phyloP scores from a whole-genome alignment of 176 grass and related monocot genomes.

The Carex parvula region DNA sequence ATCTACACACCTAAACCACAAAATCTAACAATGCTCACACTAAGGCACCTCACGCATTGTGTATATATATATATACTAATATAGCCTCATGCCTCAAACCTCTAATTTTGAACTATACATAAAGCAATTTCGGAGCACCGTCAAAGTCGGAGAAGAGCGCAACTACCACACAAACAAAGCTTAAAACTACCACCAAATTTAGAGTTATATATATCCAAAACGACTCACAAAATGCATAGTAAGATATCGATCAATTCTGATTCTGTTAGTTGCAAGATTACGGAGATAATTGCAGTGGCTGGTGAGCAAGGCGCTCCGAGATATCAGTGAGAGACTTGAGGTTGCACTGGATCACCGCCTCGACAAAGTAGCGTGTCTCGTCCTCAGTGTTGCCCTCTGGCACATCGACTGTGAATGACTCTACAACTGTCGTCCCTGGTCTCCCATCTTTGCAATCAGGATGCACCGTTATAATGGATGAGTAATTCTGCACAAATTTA shows the following conservation, averaged over 20 bases:
- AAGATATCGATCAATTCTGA: not conserved
- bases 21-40: slow-evolving; percentile 6
- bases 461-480: slow-evolving; percentile 74
- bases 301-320: slow-evolving; percentile 42
- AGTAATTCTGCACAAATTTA: slow-evolving; percentile 66
- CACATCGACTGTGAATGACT: slow-evolving; percentile 80
- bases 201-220: not conserved
- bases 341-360: slow-evolving; percentile 93
- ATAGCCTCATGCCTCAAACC: not conserved
- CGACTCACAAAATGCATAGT: not conserved
- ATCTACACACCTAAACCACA: not conserved
- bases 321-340: slow-evolving; percentile 80
- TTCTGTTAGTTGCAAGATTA: slow-evolving; percentile 11
- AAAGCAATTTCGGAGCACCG: not conserved
- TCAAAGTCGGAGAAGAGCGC: not conserved
- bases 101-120: slow-evolving; percentile 1
- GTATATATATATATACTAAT: slow-evolving; percentile 1
- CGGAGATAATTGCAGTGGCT: not conserved
- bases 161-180: not conserved
- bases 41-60: not conserved
- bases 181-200: not conserved
- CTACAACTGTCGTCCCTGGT: slow-evolving; percentile 66
- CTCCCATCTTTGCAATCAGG: slow-evolving; percentile 63
- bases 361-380: slow-evolving; percentile 87
- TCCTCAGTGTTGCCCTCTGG: slow-evolving; percentile 88